Evolutionary conservation across 768 basidiomycete species (phyloP).

Genomic region (Tricholoma hemisulphureum): DNA sequence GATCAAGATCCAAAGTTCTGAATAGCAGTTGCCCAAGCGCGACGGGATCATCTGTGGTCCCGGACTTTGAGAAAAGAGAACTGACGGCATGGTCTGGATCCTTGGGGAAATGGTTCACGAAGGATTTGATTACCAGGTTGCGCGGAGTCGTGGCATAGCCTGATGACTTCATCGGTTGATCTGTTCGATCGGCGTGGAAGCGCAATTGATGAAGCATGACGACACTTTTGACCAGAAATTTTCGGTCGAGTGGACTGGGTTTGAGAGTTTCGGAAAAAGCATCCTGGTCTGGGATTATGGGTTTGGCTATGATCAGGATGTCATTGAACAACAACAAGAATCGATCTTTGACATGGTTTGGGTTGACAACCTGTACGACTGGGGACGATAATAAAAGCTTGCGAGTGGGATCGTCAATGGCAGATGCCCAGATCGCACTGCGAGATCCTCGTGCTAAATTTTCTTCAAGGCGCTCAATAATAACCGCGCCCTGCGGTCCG

Average conservation of each 20-base stretch:
- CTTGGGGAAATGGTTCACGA: conserved; percentile 75
- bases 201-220: conserved; percentile 72
- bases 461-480: conserved; percentile 72
- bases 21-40: conserved; percentile 79
- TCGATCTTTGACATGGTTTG: conserved; percentile 92
- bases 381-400: conserved; percentile 82
- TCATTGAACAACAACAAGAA: conserved; percentile 98
- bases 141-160: conserved; percentile 40
- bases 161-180: conserved; percentile 43
- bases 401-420: conserved; percentile 82
- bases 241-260: conserved; percentile 64
- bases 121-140: conserved; percentile 65
- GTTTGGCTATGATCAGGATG: conserved; percentile 90
- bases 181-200: conserved; percentile 68
- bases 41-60: conserved; percentile 60
- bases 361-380: conserved; percentile 90
- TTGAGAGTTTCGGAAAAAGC: conserved; percentile 52
- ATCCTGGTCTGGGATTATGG: conserved; percentile 70
- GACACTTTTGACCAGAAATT: conserved; percentile 87
- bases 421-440: conserved; percentile 57
- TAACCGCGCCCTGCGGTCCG: conserved; percentile 45
- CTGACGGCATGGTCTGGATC: conserved; percentile 80
- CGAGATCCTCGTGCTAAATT: conserved; percentile 61
- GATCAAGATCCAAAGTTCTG: conserved; percentile 81
- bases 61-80: conserved; percentile 63